These are phyloP conservation scores for Microbotryum lychnidis-dioicae DNA, from an alignment of 1,284 basidiomycete genomes.

Conservation along the genomic window DNA sequence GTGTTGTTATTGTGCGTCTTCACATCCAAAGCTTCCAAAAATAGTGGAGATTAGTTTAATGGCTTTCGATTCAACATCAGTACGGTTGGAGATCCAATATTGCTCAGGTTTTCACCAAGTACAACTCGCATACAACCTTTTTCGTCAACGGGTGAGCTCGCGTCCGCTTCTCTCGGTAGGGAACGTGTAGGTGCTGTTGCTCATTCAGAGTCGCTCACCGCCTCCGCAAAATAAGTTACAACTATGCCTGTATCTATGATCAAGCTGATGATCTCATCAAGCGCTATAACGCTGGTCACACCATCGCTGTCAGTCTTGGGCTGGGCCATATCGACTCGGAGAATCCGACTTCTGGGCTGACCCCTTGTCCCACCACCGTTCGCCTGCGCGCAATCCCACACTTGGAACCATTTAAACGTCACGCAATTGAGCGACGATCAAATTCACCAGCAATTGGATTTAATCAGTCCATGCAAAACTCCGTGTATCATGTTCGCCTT, in stretches of 20 bases:
- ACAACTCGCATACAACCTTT: conserved; percentile 27
- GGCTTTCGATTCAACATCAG: too few species aligned
- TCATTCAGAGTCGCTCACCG: conserved; percentile 9
- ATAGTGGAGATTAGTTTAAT: too few species aligned
- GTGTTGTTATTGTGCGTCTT: too few species aligned
- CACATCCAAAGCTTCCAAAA: too few species aligned
- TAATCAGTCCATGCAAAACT: too few species aligned
- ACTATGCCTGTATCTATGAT: conserved; percentile 36
- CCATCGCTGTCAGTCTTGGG: conserved; percentile 27
- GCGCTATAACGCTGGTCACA: conserved; percentile 34
- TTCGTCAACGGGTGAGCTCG: conserved; percentile 10
- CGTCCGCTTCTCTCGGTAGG: too few species aligned
- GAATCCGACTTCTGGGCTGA: conserved; percentile 12
- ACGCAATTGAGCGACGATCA: conserved; percentile 25
- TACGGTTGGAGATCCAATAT: conserved; percentile 15
- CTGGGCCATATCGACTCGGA: conserved; percentile 30
- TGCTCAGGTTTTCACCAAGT: conserved; percentile 19
- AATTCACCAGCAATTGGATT: conserved; percentile 19
- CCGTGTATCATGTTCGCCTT: too few species aligned
- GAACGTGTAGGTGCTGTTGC: too few species aligned
- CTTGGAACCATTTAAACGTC: conserved; percentile 32
- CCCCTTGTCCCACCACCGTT: too few species aligned
- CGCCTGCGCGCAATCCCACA: conserved; percentile 16
- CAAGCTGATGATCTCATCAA: conserved; percentile 26
- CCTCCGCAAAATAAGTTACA: conserved; percentile 29